Conservation (phyloP, 108 stramenopile genomes). For the Aureococcus anophagefferens region DNA sequence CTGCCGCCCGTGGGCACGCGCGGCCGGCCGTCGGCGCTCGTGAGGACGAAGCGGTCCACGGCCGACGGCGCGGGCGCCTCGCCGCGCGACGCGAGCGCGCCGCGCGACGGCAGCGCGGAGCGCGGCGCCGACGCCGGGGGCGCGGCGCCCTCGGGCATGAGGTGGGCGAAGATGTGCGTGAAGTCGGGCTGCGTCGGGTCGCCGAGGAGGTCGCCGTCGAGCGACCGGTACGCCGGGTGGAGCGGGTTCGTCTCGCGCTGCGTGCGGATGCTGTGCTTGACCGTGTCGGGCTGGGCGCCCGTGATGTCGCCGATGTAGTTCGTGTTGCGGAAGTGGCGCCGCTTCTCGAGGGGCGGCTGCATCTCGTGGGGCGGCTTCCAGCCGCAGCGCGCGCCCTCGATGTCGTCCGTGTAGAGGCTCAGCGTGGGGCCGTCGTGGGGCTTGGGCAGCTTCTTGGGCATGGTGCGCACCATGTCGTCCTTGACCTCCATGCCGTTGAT, state of each 20-base stretch:
- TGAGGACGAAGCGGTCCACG: background rate
- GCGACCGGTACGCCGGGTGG: constrained; percentile 7
- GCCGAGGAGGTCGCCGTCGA: constrained; percentile 6
- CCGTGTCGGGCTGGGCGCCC: constrained; percentile 42
- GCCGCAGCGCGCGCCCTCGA: constrained; percentile 36
- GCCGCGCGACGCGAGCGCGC: too few relatives aligned
- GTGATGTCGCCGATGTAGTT: constrained; percentile 50
- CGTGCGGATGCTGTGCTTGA: constrained; percentile 38
- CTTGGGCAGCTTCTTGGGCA: constrained; percentile 26
- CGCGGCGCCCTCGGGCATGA: background rate
- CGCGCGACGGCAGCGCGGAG: too few relatives aligned
- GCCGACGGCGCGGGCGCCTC: background rate
- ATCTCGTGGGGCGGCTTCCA: constrained; percentile 32
- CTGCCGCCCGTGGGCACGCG: background rate
- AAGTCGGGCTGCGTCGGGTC: background rate
- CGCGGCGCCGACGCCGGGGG: background rate
- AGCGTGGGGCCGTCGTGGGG: constrained; percentile 22
- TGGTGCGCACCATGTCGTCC: constrained; percentile 31
- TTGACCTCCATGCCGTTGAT: constrained; percentile 41
- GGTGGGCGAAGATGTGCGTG: background rate
- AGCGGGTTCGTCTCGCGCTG: constrained; percentile 12
- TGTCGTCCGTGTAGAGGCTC: constrained; percentile 37
- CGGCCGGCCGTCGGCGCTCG: background rate
- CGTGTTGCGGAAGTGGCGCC: constrained; percentile 48
- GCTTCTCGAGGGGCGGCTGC: constrained; percentile 28